A percentile compares a stretch with the other conserved stretches of the same genome.
Evolutionary conservation across 768 basidiomycete species (phyloP).

Genomic region (Psilocybe cubensis): DNA sequence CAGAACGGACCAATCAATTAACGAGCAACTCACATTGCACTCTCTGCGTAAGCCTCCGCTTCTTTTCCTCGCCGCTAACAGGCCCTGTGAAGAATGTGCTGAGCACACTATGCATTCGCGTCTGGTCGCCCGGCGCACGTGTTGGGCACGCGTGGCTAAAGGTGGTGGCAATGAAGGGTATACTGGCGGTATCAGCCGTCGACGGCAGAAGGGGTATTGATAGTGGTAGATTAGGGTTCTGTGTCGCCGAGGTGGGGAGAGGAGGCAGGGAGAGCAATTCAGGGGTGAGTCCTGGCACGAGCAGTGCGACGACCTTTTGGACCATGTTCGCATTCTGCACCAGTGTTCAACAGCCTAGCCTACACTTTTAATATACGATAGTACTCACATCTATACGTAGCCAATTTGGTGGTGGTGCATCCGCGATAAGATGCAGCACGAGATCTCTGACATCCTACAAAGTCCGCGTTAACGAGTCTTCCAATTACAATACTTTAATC

Average conservation of each 20-base stretch:
- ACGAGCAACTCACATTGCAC: slow-evolving; percentile 35
- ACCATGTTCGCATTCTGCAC: slow-evolving; percentile 74
- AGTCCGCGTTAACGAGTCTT: neutral
- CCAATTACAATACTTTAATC: neutral
- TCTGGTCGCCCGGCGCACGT: slow-evolving; percentile 87
- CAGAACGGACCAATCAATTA: neutral
- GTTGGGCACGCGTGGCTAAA: slow-evolving; percentile 96
- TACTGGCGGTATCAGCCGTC: slow-evolving; percentile 29
- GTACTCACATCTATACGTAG: slow-evolving; percentile 76
- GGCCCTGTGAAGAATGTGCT: slow-evolving; percentile 83
- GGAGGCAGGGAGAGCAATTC: slow-evolving; percentile 75
- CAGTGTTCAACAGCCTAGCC: neutral
- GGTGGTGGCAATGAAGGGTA: slow-evolving; percentile 73
- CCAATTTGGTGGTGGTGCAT: slow-evolving; percentile 87
- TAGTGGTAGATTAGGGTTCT: slow-evolving; percentile 50
- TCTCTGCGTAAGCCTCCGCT: slow-evolving; percentile 53
- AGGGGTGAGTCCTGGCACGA: slow-evolving; percentile 87
- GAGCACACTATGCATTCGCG: slow-evolving; percentile 84
- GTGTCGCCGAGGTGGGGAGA: slow-evolving; percentile 67
- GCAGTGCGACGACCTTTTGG: slow-evolving; percentile 76
- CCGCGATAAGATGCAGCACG: slow-evolving; percentile 78
- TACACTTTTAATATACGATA: neutral
- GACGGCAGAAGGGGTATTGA: slow-evolving; percentile 40
- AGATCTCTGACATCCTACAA: slow-evolving; percentile 87
- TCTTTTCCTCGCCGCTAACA: slow-evolving; percentile 80